Evolutionary conservation across 306 rosid genomes (phyloP).

Genomic region (Astragalus membranaceus): DNA sequence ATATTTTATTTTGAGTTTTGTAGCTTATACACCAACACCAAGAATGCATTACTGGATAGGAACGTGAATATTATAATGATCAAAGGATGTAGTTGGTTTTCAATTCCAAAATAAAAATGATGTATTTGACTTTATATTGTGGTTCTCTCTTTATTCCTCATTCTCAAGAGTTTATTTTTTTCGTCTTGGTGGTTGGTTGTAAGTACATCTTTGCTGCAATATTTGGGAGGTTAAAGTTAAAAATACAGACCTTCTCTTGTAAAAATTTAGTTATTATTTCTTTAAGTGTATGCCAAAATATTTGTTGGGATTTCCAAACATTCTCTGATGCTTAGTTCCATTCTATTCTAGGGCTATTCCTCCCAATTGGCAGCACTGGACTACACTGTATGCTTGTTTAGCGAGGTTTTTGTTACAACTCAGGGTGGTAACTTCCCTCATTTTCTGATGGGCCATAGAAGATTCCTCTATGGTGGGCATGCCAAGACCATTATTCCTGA

Average conservation of each 20-base stretch:
- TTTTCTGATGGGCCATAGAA: conserved; percentile 94
- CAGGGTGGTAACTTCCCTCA: conserved; percentile 99
- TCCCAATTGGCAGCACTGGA: conserved; percentile 95
- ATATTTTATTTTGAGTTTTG: not conserved
- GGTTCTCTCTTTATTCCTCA: conserved; percentile 11
- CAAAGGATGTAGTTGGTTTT: not conserved
- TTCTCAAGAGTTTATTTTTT: not conserved
- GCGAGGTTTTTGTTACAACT: conserved; percentile 95
- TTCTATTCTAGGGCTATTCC: conserved; percentile 62
- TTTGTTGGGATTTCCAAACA: conserved; percentile 4
- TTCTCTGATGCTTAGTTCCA: conserved; percentile 22
- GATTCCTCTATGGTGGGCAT: conserved; percentile 76
- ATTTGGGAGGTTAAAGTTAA: not conserved
- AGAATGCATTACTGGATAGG: conserved; percentile 4
- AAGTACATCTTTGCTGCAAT: not conserved
- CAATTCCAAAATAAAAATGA: not conserved
- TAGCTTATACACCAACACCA: not conserved
- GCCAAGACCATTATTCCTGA: conserved; percentile 91
- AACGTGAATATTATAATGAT: conserved; percentile 3
- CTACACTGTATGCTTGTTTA: conserved; percentile 74
- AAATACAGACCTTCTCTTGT: not conserved
- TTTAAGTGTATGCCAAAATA: not conserved
- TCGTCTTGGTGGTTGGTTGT: not conserved
- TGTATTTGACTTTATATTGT: not conserved
- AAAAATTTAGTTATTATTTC: not conserved